Evolutionary conservation across 345 rosid species (phyloP).

Genomic region (Trapa bicornis): DNA sequence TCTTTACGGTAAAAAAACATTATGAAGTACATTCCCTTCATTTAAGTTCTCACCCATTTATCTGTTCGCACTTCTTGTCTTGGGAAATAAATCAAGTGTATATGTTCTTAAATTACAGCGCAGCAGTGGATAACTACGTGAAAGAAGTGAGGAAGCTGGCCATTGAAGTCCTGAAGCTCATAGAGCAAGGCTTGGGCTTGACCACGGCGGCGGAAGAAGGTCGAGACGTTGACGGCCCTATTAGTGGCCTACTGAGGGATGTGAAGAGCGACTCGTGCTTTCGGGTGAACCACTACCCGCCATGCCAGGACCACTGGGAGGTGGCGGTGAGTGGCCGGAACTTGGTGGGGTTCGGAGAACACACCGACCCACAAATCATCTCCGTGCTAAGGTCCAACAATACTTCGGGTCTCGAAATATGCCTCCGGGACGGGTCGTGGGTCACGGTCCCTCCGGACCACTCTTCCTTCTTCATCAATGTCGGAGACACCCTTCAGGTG

Average conservation of each 20-base stretch:
- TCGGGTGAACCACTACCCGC: slow-evolving; percentile 73
- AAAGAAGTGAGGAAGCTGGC: slow-evolving; percentile 23
- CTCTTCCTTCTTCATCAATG: slow-evolving; percentile 63
- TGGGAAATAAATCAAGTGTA: not conserved
- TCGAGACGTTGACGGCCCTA: slow-evolving; percentile 2
- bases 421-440: slow-evolving; percentile 50
- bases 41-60: no score
- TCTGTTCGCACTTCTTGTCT: no score
- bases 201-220: slow-evolving; percentile 33
- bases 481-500: slow-evolving; percentile 80
- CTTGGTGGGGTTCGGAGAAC: slow-evolving; percentile 68
- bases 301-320: slow-evolving; percentile 23
- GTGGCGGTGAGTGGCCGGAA: not conserved
- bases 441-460: slow-evolving; percentile 65
- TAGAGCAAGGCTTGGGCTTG: slow-evolving; percentile 28
- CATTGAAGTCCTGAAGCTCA: slow-evolving; percentile 15
- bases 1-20: slow-evolving; percentile 18
- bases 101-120: not conserved
- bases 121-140: slow-evolving; percentile 21
- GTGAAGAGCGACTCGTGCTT: slow-evolving; percentile 46
- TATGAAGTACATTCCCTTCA: no score
- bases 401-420: slow-evolving; percentile 64
- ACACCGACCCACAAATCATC: slow-evolving; percentile 83
- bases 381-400: slow-evolving; percentile 76
- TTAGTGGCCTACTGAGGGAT: slow-evolving; percentile 50